Base-by-base conservation (phyloP, 257 asterid genomes). In the Salvia rosmarinus region DNA sequence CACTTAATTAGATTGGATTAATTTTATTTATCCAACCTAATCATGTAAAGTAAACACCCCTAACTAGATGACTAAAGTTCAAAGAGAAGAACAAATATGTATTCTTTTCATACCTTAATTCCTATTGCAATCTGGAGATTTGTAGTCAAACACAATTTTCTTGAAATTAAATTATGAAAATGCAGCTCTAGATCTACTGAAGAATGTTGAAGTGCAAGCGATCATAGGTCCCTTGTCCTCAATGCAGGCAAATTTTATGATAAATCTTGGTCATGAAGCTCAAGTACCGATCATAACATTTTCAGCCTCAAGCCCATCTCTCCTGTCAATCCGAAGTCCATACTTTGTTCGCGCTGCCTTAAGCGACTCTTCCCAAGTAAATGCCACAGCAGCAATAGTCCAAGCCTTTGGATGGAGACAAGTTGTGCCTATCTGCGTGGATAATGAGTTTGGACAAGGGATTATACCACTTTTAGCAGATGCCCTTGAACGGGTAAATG, bases 241-340 rank as follows among this genome's bases (percentile, higher is more conserved):
- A 7, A 72, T 64, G 1, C 83, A 85, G 32, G 84, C 89, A 0
- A 74, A 50, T 47, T 84, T 84, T 70, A 49, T 84, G 6, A 79
- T 79, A 2, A 19, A 64, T 46, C 78, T 84, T 16, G 89, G 84
- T 25, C 25, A 49, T 23, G 70, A 76, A 55, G 77, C 87, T 37
- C 81, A 80, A 10, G 90, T 82, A 14, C 85, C 85, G 3, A 64
- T 73, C 20, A 60, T 82, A 30, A 82, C 87, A 4, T 85, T 78
- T 63, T 74, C 87, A 0, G 87, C 90, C 46, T 76, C 88, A 8
- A 82, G 84, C 19, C 87, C 90, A 20, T 71, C 80, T n/a, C 87
- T 82, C 20, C 68, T 83, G 0, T 54, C 81, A 0, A 64, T 49
- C 11, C 75, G 55, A 14, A 80, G 71, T 47, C 78, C 81, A 6